These are phyloP conservation scores for Incumbomyces lentus DNA, from an alignment of 2,329 filamentous ascomycete species.

Conservation along the genomic window DNA sequence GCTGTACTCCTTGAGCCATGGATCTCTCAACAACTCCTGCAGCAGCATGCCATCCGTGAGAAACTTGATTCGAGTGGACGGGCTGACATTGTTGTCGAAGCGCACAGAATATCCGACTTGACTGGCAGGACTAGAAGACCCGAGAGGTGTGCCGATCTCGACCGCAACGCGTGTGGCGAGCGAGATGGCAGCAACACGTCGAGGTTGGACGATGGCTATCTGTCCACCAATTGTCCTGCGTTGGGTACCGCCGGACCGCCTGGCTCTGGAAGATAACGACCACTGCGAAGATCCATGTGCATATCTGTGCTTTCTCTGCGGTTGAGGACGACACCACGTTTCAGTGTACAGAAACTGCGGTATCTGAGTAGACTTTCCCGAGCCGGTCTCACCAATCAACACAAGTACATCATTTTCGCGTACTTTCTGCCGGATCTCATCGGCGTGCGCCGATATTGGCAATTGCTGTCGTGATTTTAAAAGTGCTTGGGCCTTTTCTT, in stretches of 20 bases:
- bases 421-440: conserved; percentile 58
- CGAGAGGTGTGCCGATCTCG: conserved; percentile 62
- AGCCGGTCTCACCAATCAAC: conserved; percentile 86
- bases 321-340: conserved; percentile 61
- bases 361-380: conserved; percentile 92
- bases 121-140: conserved; percentile 47
- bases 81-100: conserved; percentile 80
- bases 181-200: conserved; percentile 85
- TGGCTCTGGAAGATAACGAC: not conserved
- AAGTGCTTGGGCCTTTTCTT: conserved; percentile 21
- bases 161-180: conserved; percentile 78
- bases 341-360: conserved; percentile 79
- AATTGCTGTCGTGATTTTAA: conserved; percentile 52
- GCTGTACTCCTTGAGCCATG: conserved; percentile 72
- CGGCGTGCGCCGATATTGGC: conserved; percentile 67
- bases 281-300: conserved; percentile 28
- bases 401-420: conserved; percentile 63
- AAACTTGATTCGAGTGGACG: conserved; percentile 79
- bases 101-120: conserved; percentile 87
- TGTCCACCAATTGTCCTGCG: conserved; percentile 57
- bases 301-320: not conserved
- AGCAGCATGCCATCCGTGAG: conserved; percentile 93
- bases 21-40: conserved; percentile 83
- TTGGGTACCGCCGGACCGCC: conserved; percentile 25
- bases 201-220: conserved; percentile 88